These are phyloP conservation scores for Scutellaria barbata DNA, from an alignment of 257 asterid genomes.

Conservation along the genomic window DNA sequence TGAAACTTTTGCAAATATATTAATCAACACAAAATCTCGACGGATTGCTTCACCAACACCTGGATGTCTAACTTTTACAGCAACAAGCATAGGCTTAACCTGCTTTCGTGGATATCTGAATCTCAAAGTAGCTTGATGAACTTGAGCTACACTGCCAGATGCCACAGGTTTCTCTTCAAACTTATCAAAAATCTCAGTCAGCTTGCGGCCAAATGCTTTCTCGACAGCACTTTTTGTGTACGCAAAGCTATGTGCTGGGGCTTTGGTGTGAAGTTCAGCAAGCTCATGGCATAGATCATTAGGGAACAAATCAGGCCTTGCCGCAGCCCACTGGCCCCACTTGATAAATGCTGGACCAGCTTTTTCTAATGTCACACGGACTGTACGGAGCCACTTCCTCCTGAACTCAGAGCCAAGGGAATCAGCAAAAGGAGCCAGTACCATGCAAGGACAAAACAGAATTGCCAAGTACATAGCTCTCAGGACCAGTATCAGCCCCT, in stretches of 20 bases:
- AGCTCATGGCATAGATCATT: slow-evolving; percentile 76
- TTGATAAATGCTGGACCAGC: slow-evolving; percentile 96
- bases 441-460: slow-evolving; percentile 74
- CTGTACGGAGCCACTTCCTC: slow-evolving; percentile 65
- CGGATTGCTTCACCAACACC: slow-evolving; percentile 86
- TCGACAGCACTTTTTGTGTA: slow-evolving; percentile 72
- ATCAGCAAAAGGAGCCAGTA: slow-evolving; percentile 82
- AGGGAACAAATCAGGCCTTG: slow-evolving; percentile 90
- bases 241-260: slow-evolving; percentile 81
- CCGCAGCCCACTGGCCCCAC: slow-evolving; percentile 99
- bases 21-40: slow-evolving; percentile 72
- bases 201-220: slow-evolving; percentile 76
- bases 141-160: slow-evolving; percentile 89
- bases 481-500: slow-evolving; percentile 64
- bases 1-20: slow-evolving; percentile 67
- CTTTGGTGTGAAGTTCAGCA: slow-evolving; percentile 75
- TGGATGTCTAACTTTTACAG: slow-evolving; percentile 93
- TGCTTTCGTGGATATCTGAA: slow-evolving; percentile 62
- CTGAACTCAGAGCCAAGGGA: slow-evolving; percentile 70
- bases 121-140: slow-evolving; percentile 77
- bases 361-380: slow-evolving; percentile 73
- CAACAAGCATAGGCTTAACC: slow-evolving; percentile 73
- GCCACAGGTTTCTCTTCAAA: slow-evolving; percentile 89
- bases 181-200: slow-evolving; percentile 69
- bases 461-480: slow-evolving; percentile 67